phyloP scores from a whole-genome alignment of 257 asterid species.

The Eucommia ulmoides region DNA sequence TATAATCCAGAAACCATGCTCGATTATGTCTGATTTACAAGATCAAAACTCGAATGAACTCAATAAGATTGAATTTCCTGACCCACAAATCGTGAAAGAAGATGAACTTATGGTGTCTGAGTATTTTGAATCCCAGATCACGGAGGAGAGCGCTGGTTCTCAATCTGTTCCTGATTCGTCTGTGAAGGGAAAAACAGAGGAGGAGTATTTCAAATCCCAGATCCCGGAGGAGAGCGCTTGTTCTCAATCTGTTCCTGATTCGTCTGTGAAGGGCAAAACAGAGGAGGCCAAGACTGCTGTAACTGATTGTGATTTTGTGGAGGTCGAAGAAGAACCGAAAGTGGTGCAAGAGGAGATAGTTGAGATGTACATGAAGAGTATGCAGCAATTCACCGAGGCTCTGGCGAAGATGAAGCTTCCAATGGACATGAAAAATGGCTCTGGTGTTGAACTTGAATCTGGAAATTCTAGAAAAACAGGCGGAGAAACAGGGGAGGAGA shows the following conservation, averaged over 20 bases:
- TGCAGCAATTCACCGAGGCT: slow-evolving; percentile 4
- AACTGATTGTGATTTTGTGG: background rate
- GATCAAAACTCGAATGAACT: background rate
- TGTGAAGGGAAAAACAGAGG: background rate
- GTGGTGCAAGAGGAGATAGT: slow-evolving; percentile 3
- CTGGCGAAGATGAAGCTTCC: slow-evolving; percentile 4
- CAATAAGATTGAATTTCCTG: background rate
- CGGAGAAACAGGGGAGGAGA: background rate
- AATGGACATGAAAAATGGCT: background rate
- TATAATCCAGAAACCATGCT: background rate
- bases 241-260: background rate
- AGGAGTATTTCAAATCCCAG: too few relatives aligned
- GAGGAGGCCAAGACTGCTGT: background rate
- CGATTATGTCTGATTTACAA: background rate
- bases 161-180: background rate
- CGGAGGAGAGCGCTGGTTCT: too few relatives aligned
- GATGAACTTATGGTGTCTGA: background rate
- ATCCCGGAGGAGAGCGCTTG: too few relatives aligned
- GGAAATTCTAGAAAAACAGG: background rate
- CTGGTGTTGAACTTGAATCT: background rate
- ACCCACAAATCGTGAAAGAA: background rate
- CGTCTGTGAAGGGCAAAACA: background rate
- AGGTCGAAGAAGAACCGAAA: background rate
- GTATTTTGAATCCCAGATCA: background rate
- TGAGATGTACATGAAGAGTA: background rate